Evolutionary conservation across 805 yeast genomes (phyloP).

Genomic region (Metschnikowia peoriensis): DNA sequence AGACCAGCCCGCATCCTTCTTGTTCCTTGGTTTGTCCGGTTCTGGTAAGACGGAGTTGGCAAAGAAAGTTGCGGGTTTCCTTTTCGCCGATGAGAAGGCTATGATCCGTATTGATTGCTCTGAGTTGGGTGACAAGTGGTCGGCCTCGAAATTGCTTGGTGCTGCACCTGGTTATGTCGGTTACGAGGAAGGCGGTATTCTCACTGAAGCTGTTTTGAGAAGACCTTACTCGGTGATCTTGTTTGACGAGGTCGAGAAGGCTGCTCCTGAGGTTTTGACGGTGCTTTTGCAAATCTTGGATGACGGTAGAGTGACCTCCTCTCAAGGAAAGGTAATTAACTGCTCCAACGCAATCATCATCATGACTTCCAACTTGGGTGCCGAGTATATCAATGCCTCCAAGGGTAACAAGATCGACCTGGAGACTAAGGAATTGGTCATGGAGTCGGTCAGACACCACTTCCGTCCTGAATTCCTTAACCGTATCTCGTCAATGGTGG

Average conservation of each 20-base stretch:
- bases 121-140: constrained; percentile 91
- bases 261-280: constrained; percentile 96
- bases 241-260: constrained; percentile 97
- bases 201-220: constrained; percentile 87
- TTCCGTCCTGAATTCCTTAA: constrained; percentile 97
- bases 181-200: constrained; percentile 94
- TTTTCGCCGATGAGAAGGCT: constrained; percentile 94
- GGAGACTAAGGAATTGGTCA: constrained; percentile 71
- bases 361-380: constrained; percentile 97
- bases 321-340: constrained; percentile 90
- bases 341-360: constrained; percentile 90
- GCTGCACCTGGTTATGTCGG: constrained; percentile 97
- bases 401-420: constrained; percentile 65
- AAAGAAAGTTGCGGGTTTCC: constrained; percentile 92
- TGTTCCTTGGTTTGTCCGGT: constrained; percentile 93
- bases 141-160: constrained; percentile 91
- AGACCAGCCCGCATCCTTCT: constrained; percentile 91
- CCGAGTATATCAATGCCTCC: constrained; percentile 73
- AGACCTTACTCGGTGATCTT: constrained; percentile 94
- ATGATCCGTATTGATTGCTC: constrained; percentile 98
- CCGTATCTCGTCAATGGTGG: constrained; percentile 89
- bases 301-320: constrained; percentile 94
- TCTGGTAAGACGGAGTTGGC: constrained; percentile 99
- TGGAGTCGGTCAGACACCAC: constrained; percentile 80
- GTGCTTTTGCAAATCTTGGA: constrained; percentile 89